phyloP scores from a whole-genome alignment of 106 monocot genomes.

The Acanthochlamys bracteata region DNA sequence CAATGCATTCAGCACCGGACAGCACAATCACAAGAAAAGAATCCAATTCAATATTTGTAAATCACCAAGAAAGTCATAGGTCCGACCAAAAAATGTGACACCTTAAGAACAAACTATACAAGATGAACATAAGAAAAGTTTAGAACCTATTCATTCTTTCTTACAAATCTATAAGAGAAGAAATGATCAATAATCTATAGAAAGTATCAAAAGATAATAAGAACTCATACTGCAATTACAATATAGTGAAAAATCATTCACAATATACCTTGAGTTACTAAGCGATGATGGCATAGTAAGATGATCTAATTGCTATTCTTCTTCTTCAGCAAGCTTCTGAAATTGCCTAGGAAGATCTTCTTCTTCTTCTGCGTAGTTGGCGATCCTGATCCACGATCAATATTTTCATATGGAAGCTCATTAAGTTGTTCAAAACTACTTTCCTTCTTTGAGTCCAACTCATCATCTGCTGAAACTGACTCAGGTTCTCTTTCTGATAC shows the following conservation, averaged over 20 bases:
- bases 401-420: conserved; percentile 14
- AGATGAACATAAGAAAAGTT: neutral
- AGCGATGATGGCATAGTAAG: too few relatives aligned
- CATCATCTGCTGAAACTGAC: conserved; percentile 29
- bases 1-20: too few relatives aligned
- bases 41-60: too few relatives aligned
- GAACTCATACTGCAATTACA: neutral
- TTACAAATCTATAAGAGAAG: neutral
- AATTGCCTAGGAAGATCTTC: conserved; percentile 35
- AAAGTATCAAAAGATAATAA: neutral
- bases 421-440: conserved; percentile 21
- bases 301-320: conserved; percentile 42
- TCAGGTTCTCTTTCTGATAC: conserved; percentile 24
- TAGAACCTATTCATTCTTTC: neutral
- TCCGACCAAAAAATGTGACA: too few relatives aligned
- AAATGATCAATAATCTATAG: neutral
- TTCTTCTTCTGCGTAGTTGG: conserved; percentile 44
- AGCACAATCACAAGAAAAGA: too few relatives aligned
- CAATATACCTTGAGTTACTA: conserved; percentile 10
- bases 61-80: too few relatives aligned
- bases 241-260: neutral
- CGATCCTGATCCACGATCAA: conserved; percentile 14
- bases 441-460: conserved; percentile 21
- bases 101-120: too few relatives aligned
- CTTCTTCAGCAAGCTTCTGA: conserved; percentile 57